phyloP scores from a whole-genome alignment of 1,284 basidiomycete genomes.

The Amylostereum chailletii region DNA sequence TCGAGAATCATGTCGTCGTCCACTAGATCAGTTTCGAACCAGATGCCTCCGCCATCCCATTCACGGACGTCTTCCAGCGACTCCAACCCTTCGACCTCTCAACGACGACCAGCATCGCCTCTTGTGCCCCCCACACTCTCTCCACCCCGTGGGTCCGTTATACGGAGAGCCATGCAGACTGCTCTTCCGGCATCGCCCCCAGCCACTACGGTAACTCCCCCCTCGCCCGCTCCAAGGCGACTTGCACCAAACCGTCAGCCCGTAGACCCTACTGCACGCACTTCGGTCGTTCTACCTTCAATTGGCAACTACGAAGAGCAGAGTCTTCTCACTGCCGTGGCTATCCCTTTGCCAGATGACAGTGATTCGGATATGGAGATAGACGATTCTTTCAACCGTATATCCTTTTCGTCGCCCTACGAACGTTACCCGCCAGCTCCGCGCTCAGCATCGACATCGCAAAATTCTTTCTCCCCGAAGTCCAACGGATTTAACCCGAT shows the following conservation, averaged over 20 bases:
- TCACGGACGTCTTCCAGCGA: slow-evolving; percentile 19
- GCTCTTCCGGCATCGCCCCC: slow-evolving; percentile 40
- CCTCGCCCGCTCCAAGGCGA: slow-evolving; percentile 28
- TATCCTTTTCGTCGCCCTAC: slow-evolving; percentile 67
- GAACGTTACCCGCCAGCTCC: slow-evolving; percentile 35
- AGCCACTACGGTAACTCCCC: slow-evolving; percentile 19
- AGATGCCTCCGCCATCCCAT: slow-evolving; percentile 24
- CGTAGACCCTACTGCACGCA: slow-evolving; percentile 20
- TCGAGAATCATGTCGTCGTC: slow-evolving; percentile 33
- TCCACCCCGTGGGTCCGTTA: slow-evolving; percentile 28
- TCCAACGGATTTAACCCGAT: slow-evolving; percentile 49
- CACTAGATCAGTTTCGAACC: slow-evolving; percentile 30
- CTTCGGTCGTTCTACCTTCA: slow-evolving; percentile 25
- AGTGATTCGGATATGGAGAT: slow-evolving; percentile 53
- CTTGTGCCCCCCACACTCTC: slow-evolving; percentile 25
- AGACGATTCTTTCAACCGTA: slow-evolving; percentile 47
- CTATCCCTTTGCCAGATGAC: slow-evolving; percentile 65
- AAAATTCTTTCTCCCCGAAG: slow-evolving; percentile 40
- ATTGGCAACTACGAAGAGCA: slow-evolving; percentile 37
- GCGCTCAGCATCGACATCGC: slow-evolving; percentile 19
- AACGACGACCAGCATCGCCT: slow-evolving; percentile 47
- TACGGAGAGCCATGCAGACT: slow-evolving; percentile 38
- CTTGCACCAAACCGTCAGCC: background rate
- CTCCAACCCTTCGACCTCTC: slow-evolving; percentile 37
- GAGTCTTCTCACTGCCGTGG: slow-evolving; percentile 60